Percentiles rank a stretch among this genome's conserved stretches.
Conservation (phyloP, 1,284 basidiomycete genomes). For the Ceratobasidium sp. region DNA sequence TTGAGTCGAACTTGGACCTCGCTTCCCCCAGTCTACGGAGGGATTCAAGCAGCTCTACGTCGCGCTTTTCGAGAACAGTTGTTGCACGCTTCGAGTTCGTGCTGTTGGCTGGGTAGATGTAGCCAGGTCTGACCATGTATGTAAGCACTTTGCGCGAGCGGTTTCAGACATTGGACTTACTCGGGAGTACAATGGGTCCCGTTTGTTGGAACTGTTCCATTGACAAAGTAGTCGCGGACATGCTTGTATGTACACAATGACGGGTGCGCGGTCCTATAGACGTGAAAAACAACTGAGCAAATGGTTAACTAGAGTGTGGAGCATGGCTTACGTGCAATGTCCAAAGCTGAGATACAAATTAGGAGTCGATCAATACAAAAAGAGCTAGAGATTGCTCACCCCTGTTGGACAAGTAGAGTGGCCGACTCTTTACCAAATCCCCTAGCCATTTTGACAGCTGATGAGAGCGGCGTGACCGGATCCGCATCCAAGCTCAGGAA, state of each 20-base stretch:
- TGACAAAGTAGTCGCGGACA: conserved; percentile 50
- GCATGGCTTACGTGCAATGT: too few species aligned
- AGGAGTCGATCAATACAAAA: too few species aligned
- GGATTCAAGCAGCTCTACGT: not conserved
- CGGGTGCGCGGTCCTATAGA: conserved; percentile 51
- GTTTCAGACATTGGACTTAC: not conserved
- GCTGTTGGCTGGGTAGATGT: conserved; percentile 15
- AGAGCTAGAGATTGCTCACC: conserved; percentile 37
- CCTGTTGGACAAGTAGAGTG: too few species aligned
- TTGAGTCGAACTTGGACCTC: too few species aligned
- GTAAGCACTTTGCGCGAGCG: not conserved
- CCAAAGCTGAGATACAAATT: not conserved
- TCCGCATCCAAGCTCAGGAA: conserved; percentile 51
- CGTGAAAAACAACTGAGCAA: conserved; percentile 43
- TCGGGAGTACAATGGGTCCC: conserved; percentile 48
- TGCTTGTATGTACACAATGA: too few species aligned
- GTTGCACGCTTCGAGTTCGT: not conserved
- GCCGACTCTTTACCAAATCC: conserved; percentile 50
- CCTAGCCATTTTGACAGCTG: conserved; percentile 49
- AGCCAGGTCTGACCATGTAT: conserved; percentile 11
- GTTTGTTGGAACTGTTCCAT: conserved; percentile 49
- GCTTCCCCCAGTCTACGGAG: not conserved
- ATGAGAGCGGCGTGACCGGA: conserved; percentile 51
- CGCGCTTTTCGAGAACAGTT: not conserved
- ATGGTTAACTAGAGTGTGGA: too few species aligned